Evolutionary conservation across 352 stramenopile species (phyloP), one percentile per base, ranked within the genome.

Genomic region (Thalassiosira hispida): DNA sequence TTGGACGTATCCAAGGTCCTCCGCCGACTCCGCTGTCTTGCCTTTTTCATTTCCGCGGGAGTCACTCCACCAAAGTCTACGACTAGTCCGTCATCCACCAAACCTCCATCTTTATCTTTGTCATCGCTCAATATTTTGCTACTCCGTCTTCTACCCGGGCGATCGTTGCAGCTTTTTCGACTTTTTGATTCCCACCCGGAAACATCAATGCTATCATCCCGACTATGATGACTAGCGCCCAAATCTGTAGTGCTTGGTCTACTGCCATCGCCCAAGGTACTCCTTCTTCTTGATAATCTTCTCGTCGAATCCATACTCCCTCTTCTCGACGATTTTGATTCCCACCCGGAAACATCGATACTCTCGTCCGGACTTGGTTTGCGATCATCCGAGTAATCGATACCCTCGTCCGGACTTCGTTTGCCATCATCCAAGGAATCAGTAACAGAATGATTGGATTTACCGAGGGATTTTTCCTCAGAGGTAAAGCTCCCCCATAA

Each of bases 401-500:
- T n/a, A n/a, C n/a, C n/a, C n/a, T n/a, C n/a, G n/a, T n/a, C n/a
- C n/a, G n/a, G n/a, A n/a, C n/a, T n/a, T n/a, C n/a, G n/a, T 14
- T 61, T 5, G 52, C 33, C 52, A 31, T 62, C 52, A 8, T 38
- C 31, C 31, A 38, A 38, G 3, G 31, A n/a, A n/a, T n/a, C n/a
- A n/a, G n/a, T n/a, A n/a, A n/a, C n/a, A n/a, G n/a, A n/a, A 18
- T 40, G 16, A 33, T 62, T 25, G 5, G 25, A 40, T 27, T 59
- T 69, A 2, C 4, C 8, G 16, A 49, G 33, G 27, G 35, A 53
- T 72, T 20, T 18, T 56, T 72, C 63, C 46, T 72, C 63, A 11
- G 63, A 72, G 12, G 63, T 46, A 16, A 72, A 4, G 47, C 63
- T 72, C n/a, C 47, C 63, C 44, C 63, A 62, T 16, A 72, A n/a